Percentiles rank a stretch among this genome's conserved stretches.
Conservation (phyloP, 169 alveolate species). For the Cryptosporidium ubiquitum region DNA sequence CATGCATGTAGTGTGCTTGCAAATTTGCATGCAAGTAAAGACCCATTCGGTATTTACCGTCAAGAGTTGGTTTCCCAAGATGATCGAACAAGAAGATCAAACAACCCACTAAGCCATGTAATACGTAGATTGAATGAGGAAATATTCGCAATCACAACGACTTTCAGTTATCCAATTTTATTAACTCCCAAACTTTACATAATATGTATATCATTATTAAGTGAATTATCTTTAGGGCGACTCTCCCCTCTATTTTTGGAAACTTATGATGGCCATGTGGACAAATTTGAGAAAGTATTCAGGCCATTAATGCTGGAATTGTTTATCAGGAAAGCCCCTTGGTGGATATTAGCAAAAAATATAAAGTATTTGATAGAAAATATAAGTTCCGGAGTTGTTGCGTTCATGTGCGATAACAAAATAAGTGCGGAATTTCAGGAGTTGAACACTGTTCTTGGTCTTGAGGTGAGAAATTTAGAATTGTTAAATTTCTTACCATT, state of each 20-base stretch:
- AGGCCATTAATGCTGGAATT: conserved; percentile 17
- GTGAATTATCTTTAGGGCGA: conserved; percentile 8
- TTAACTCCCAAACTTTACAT: conserved; percentile 29
- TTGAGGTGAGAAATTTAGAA: not conserved
- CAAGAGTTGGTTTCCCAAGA: not conserved
- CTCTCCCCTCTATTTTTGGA: conserved; percentile 39
- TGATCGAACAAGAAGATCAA: not conserved
- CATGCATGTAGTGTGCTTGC: conserved; percentile 2
- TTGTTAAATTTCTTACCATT: conserved; percentile 7
- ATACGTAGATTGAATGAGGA: conserved; percentile 35
- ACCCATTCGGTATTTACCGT: conserved; percentile 27
- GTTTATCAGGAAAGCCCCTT: conserved; percentile 42
- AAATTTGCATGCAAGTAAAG: conserved; percentile 28
- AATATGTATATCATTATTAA: conserved; percentile 14
- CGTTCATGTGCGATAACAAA: not conserved
- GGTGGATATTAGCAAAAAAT: conserved; percentile 10
- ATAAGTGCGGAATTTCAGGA: conserved; percentile 20
- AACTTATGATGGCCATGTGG: conserved; percentile 29
- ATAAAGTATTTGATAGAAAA: not conserved
- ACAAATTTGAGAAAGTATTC: conserved; percentile 17
- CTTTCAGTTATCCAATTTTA: conserved; percentile 6
- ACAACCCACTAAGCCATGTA: conserved; percentile 35
- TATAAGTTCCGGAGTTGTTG: not conserved
- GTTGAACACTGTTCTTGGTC: not conserved
- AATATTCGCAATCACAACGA: conserved; percentile 44